phyloP scores from a whole-genome alignment of 192 early-diverging fungal species.

The Dimargaris xerosporica region DNA sequence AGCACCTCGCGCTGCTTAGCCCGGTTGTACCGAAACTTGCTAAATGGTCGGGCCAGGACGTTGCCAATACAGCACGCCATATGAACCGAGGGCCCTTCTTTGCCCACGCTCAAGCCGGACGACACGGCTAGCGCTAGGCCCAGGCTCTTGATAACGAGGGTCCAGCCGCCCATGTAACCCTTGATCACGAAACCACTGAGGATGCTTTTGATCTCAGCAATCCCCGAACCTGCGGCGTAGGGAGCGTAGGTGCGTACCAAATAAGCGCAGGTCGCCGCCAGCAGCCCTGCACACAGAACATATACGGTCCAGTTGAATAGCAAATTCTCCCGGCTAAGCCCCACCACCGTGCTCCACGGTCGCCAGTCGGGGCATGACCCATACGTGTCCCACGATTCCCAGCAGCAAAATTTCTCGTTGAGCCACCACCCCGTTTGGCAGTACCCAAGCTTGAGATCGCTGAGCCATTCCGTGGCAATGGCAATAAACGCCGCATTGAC shows the following conservation, averaged over 20 bases:
- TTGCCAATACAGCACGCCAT: slow-evolving; percentile 82
- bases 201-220: slow-evolving; percentile 81
- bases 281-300: slow-evolving; percentile 49
- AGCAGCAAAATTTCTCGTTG: slow-evolving; percentile 88
- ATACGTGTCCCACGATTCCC: slow-evolving; percentile 26
- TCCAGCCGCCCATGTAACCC: slow-evolving; percentile 83
- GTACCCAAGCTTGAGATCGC: slow-evolving; percentile 72
- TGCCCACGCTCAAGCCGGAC: slow-evolving; percentile 74
- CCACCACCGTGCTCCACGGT: slow-evolving; percentile 47
- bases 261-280: slow-evolving; percentile 57
- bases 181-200: slow-evolving; percentile 85
- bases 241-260: slow-evolving; percentile 65
- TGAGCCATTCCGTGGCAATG: slow-evolving; percentile 81
- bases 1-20: slow-evolving; percentile 48
- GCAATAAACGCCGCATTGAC: slow-evolving; percentile 76
- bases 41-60: slow-evolving; percentile 62
- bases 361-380: slow-evolving; percentile 54
- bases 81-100: slow-evolving; percentile 92
- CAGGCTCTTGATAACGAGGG: slow-evolving; percentile 65
- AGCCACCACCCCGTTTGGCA: slow-evolving; percentile 77
- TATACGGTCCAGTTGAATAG: slow-evolving; percentile 70
- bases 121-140: slow-evolving; percentile 63
- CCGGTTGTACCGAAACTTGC: slow-evolving; percentile 72
- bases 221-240: slow-evolving; percentile 88
- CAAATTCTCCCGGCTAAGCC: slow-evolving; percentile 28